phyloP scores from a whole-genome alignment of 169 alveolate genomes.

The Plasmodium chabaudi region DNA sequence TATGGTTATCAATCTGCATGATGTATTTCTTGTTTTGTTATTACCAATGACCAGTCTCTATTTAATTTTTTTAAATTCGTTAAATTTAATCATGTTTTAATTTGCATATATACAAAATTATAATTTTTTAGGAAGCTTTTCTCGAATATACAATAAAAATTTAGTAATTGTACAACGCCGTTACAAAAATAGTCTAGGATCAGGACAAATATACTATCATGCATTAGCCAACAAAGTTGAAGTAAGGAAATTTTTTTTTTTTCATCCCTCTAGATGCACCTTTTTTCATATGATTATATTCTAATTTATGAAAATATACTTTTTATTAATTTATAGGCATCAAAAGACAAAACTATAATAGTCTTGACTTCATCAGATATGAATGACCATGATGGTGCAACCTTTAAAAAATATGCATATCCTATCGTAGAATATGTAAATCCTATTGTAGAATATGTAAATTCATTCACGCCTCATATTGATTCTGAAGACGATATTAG shows the following conservation, averaged over 20 bases:
- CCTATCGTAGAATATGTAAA: slow-evolving; percentile 12
- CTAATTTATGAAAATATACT: background rate
- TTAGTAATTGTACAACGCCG: slow-evolving; percentile 48
- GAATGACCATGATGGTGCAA: slow-evolving; percentile 39
- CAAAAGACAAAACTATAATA: slow-evolving; percentile 16
- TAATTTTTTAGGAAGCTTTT: slow-evolving; percentile 13
- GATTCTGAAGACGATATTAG: slow-evolving; percentile 59
- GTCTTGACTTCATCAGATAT: slow-evolving; percentile 38
- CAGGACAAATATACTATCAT: slow-evolving; percentile 53
- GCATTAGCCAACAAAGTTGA: slow-evolving; percentile 35
- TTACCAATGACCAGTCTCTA: background rate
- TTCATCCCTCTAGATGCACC: background rate
- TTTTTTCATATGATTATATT: background rate
- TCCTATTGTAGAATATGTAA: slow-evolving; percentile 26
- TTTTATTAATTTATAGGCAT: slow-evolving; percentile 15
- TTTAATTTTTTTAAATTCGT: background rate
- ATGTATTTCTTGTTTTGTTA: background rate
- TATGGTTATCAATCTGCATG: background rate
- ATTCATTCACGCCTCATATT: slow-evolving; percentile 30
- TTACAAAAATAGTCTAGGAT: slow-evolving; percentile 41
- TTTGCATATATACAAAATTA: background rate
- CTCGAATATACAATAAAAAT: slow-evolving; percentile 37
- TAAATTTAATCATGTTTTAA: slow-evolving; percentile 2
- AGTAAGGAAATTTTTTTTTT: slow-evolving; percentile 23
- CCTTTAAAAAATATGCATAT: too few relatives aligned